Evolutionary conservation across 192 early-diverging fungal species (phyloP).

Genomic region (Coemansia pectinata): DNA sequence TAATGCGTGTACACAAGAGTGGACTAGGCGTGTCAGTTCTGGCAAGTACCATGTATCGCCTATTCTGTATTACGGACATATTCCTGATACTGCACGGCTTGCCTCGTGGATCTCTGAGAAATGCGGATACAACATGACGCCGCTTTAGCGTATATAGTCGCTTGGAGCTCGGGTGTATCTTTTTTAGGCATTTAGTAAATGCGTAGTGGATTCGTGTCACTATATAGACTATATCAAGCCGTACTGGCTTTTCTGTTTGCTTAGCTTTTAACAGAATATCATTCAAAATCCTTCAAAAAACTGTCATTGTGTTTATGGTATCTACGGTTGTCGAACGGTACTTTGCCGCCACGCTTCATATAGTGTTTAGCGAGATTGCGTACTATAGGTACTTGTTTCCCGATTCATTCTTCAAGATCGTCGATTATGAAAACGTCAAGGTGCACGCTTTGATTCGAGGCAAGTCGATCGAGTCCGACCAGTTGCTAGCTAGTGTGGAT

Average conservation of each 20-base stretch:
- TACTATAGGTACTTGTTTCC: slow-evolving; percentile 50
- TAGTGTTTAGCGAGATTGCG: slow-evolving; percentile 37
- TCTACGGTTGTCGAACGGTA: neutral
- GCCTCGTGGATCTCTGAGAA: slow-evolving; percentile 52
- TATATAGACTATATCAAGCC: neutral
- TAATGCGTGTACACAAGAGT: slow-evolving; percentile 38
- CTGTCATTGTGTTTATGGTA: neutral
- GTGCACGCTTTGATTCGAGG: slow-evolving; percentile 22
- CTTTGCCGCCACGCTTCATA: slow-evolving; percentile 24
- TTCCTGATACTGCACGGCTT: slow-evolving; percentile 38
- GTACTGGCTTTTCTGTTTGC: neutral
- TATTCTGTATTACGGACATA: slow-evolving; percentile 52
- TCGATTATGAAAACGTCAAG: slow-evolving; percentile 20
- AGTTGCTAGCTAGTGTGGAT: slow-evolving; percentile 26
- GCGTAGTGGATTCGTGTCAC: neutral
- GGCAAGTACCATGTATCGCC: slow-evolving; percentile 38
- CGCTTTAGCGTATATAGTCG: slow-evolving; percentile 16
- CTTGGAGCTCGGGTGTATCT: neutral
- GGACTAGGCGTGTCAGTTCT: slow-evolving; percentile 24
- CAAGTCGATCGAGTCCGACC: slow-evolving; percentile 36
- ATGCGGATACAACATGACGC: slow-evolving; percentile 38
- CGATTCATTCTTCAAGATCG: slow-evolving; percentile 23
- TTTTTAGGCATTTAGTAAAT: neutral
- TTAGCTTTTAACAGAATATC: neutral
- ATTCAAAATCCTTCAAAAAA: neutral